A percentile compares a stretch with the other conserved stretches of the same genome.
phyloP scores from a whole-genome alignment of 2,329 filamentous ascomycete species.

The Eutypella sp. region DNA sequence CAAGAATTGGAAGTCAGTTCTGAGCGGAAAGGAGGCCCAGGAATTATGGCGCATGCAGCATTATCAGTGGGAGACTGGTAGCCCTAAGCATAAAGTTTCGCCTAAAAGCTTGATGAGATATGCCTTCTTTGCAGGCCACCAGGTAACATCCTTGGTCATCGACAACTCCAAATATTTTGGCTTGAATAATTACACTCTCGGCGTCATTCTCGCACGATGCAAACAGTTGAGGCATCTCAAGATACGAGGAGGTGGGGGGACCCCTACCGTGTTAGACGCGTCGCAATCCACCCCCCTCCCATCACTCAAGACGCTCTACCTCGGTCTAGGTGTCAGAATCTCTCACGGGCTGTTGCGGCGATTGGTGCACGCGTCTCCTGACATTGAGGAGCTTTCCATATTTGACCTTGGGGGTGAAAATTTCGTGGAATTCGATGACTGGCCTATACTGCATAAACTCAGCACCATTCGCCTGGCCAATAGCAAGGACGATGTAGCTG shows the following conservation, averaged over 20 bases:
- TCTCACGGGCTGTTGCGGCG: not conserved
- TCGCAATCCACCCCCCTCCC: conserved; percentile 1
- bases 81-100: conserved; percentile 5
- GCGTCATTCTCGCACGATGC: conserved; percentile 4
- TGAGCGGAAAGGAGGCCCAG: conserved; percentile 10
- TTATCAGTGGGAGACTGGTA: not conserved
- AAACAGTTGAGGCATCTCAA: conserved; percentile 15
- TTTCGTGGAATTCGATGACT: not conserved
- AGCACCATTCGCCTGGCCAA: not conserved
- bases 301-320: conserved; percentile 12
- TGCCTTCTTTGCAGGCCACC: conserved; percentile 3
- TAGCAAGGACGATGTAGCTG: not conserved
- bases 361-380: not conserved
- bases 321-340: not conserved
- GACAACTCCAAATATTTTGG: conserved; percentile 9
- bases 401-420: not conserved
- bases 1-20: conserved; percentile 17
- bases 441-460: not conserved
- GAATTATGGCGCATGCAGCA: conserved; percentile 19
- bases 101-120: conserved; percentile 5
- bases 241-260: conserved; percentile 6
- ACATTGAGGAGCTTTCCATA: not conserved
- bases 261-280: not conserved
- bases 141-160: conserved; percentile 13
- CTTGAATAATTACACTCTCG: conserved; percentile 5